Evolutionary conservation across 805 yeast species (phyloP).

Genomic region (Kazachstania kunashirensis): DNA sequence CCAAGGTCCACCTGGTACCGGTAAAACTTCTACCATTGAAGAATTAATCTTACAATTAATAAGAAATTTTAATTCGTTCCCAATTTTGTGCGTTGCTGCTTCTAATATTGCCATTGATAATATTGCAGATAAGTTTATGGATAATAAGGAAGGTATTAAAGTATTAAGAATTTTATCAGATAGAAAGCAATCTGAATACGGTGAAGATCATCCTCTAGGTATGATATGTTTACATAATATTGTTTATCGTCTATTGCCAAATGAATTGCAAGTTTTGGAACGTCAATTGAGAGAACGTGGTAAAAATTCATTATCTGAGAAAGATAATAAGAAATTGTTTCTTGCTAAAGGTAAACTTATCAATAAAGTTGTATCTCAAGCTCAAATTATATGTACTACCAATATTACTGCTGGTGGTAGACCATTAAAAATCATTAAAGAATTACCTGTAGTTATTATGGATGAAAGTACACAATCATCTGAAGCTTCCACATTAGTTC

Average conservation of each 20-base stretch:
- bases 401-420: conserved; percentile 66
- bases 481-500: conserved; percentile 62
- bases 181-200: conserved; percentile 55
- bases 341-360: conserved; percentile 37
- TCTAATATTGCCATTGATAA: conserved; percentile 70
- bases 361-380: conserved; percentile 47
- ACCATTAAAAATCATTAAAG: conserved; percentile 44
- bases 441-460: conserved; percentile 60
- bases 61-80: conserved; percentile 45
- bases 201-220: conserved; percentile 44
- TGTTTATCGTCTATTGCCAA: conserved; percentile 41
- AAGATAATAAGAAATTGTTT: conserved; percentile 42
- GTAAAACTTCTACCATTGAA: conserved; percentile 63
- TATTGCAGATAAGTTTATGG: conserved; percentile 57
- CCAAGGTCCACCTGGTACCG: conserved; percentile 81
- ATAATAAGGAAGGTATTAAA: conserved; percentile 37
- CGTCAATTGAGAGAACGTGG: conserved; percentile 37
- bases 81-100: conserved; percentile 65
- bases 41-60: conserved; percentile 51
- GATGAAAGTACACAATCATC: conserved; percentile 74
- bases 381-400: conserved; percentile 62
- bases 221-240: conserved; percentile 58
- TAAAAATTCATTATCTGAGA: conserved; percentile 33
- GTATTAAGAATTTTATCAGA: conserved; percentile 50
- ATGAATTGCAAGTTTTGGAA: conserved; percentile 34